These are phyloP conservation scores for Kwoniella sp. DNA, from an alignment of 768 basidiomycete genomes.

Conservation along the genomic window DNA sequence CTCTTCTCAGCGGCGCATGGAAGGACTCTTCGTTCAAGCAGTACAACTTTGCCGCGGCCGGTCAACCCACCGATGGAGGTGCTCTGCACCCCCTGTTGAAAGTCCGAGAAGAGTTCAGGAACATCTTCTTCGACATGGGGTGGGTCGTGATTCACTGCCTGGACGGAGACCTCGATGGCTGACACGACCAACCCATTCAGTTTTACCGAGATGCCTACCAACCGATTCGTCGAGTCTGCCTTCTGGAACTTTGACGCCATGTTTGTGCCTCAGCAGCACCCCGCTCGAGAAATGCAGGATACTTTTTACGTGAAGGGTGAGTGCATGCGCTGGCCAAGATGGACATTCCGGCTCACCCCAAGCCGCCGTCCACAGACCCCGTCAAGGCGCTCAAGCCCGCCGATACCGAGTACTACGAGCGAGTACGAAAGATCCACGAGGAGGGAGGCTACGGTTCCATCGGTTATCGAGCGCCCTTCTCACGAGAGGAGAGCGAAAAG, in stretches of 20 bases:
- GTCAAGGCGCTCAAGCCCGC: slow-evolving; percentile 66
- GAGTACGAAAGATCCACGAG: slow-evolving; percentile 73
- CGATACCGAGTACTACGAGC: slow-evolving; percentile 76
- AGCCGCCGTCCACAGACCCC: slow-evolving; percentile 63
- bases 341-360: slow-evolving; percentile 2
- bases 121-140: slow-evolving; percentile 99
- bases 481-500: slow-evolving; percentile 81
- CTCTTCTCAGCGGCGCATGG: slow-evolving; percentile 74
- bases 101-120: slow-evolving; percentile 93
- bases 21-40: slow-evolving; percentile 90
- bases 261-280: slow-evolving; percentile 98
- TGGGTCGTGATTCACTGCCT: slow-evolving; percentile 50
- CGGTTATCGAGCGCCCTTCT: slow-evolving; percentile 98
- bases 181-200: too few relatives aligned
- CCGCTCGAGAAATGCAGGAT: slow-evolving; percentile 93
- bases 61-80: slow-evolving; percentile 80
- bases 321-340: slow-evolving; percentile 3
- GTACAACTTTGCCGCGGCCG: slow-evolving; percentile 98
- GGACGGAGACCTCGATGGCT: not conserved
- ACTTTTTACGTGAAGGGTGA: slow-evolving; percentile 95
- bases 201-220: slow-evolving; percentile 97
- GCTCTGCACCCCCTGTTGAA: slow-evolving; percentile 94
- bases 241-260: slow-evolving; percentile 99
- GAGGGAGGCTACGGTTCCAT: slow-evolving; percentile 83
- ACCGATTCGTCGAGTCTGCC: slow-evolving; percentile 89